These are phyloP conservation scores for Cytospora chrysosperma DNA, from an alignment of 2,329 filamentous ascomycete species.

Conservation along the genomic window DNA sequence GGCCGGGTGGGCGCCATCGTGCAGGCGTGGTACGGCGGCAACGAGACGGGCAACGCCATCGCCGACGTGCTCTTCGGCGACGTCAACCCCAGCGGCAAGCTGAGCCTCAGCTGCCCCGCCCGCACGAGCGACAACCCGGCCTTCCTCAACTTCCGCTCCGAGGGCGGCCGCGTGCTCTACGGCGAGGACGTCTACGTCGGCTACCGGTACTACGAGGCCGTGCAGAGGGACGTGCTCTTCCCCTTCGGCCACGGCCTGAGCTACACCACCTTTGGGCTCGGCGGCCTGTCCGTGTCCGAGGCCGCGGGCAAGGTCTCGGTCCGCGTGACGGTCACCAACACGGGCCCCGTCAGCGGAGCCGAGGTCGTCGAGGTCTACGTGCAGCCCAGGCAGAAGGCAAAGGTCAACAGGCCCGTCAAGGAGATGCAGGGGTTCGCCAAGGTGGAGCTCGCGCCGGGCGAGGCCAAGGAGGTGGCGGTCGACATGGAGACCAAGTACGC, in stretches of 20 bases:
- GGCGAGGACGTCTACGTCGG: constrained; percentile 73
- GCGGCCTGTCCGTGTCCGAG: constrained; percentile 48
- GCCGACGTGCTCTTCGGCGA: constrained; percentile 75
- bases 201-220: constrained; percentile 69
- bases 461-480: constrained; percentile 57
- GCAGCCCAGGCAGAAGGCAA: constrained; percentile 49
- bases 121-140: constrained; percentile 65
- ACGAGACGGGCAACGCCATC: constrained; percentile 79
- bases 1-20: constrained; percentile 57
- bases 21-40: constrained; percentile 85
- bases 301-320: constrained; percentile 48
- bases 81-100: constrained; percentile 68
- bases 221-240: constrained; percentile 31
- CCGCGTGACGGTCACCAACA: constrained; percentile 58
- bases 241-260: constrained; percentile 32
- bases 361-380: constrained; percentile 61
- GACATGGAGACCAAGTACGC: constrained; percentile 62
- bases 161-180: constrained; percentile 65
- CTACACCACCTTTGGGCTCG: constrained; percentile 39
- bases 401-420: constrained; percentile 57
- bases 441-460: constrained; percentile 58
- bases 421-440: constrained; percentile 68
- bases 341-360: constrained; percentile 51
- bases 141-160: constrained; percentile 64
- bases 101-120: constrained; percentile 64